Percentiles rank a stretch among this genome's conserved stretches.
phyloP scores from a whole-genome alignment of 2,329 filamentous ascomycete species.

The Cladobotryum mycophilum region DNA sequence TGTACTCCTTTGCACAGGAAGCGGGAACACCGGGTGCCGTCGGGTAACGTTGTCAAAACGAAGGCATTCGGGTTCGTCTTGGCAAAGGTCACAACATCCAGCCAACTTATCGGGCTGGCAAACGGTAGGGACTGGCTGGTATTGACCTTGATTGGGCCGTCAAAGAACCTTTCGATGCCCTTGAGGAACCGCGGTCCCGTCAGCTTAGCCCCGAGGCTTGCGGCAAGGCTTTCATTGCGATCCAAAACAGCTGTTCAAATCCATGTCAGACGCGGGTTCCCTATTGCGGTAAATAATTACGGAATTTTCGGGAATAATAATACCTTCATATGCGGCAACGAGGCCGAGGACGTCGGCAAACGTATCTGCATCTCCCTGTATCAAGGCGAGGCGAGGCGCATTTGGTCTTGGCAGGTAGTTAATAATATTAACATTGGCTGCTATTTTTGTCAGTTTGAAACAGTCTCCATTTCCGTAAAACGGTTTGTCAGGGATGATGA shows the following conservation, averaged over 20 bases:
- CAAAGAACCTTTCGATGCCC: conserved; percentile 80
- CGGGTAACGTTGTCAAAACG: conserved; percentile 59
- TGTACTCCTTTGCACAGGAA: conserved; percentile 76
- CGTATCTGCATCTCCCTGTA: conserved; percentile 55
- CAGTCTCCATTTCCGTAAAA: too few species aligned
- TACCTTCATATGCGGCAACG: conserved; percentile 71
- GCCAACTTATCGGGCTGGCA: conserved; percentile 64
- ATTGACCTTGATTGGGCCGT: conserved; percentile 58
- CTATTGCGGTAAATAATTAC: neutral
- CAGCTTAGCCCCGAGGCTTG: conserved; percentile 76
- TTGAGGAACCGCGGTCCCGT: conserved; percentile 78
- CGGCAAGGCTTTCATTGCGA: conserved; percentile 79
- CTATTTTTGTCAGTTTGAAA: neutral
- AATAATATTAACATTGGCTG: conserved; percentile 30
- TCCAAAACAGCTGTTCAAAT: conserved; percentile 60
- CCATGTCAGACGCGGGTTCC: conserved; percentile 10
- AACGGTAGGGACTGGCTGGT: conserved; percentile 47
- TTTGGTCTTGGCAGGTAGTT: conserved; percentile 47
- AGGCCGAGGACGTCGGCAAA: conserved; percentile 67
- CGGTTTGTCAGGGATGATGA: too few species aligned
- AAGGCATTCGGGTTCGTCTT: conserved; percentile 76
- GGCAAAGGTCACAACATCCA: conserved; percentile 80
- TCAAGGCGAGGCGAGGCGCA: conserved; percentile 40
- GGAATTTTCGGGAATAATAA: conserved; percentile 5
- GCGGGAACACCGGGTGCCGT: conserved; percentile 67